A percentile compares a stretch with the other conserved stretches of the same genome.
These are phyloP conservation scores for Colletotrichum eremochloae DNA, from an alignment of 2,329 filamentous ascomycete genomes.

Conservation along the genomic window DNA sequence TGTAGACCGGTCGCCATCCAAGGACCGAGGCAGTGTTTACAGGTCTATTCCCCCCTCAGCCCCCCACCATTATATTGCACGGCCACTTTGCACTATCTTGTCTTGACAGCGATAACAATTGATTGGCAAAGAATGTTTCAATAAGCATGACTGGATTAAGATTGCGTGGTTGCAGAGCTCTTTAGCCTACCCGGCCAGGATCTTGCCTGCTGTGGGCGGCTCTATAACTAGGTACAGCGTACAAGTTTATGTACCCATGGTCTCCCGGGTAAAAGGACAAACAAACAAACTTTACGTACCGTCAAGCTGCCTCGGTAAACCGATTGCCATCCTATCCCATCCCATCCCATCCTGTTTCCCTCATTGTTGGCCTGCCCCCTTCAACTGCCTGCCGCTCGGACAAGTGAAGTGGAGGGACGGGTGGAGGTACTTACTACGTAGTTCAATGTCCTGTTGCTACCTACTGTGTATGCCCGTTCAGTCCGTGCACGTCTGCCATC, in stretches of 20 bases:
- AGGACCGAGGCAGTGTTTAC: not conserved
- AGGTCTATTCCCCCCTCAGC: not conserved
- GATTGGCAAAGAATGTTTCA: conserved; percentile 7
- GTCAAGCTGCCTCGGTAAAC: not conserved
- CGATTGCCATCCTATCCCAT: too few relatives aligned
- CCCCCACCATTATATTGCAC: not conserved
- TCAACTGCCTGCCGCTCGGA: not conserved
- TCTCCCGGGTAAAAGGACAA: not conserved
- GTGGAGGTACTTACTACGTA: not conserved
- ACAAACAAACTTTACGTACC: conserved; percentile 24
- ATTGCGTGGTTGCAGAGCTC: conserved; percentile 27
- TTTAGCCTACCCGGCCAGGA: conserved; percentile 4
- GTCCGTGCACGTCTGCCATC: not conserved
- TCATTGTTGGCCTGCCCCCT: not conserved
- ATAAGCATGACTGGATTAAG: conserved; percentile 41
- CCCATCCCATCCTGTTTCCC: too few relatives aligned
- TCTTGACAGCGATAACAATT: conserved; percentile 22
- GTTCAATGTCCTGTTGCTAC: conserved; percentile 6
- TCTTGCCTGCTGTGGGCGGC: conserved; percentile 21
- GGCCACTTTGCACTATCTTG: not conserved
- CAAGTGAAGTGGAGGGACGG: not conserved
- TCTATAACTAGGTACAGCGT: not conserved
- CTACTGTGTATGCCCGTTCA: too few relatives aligned
- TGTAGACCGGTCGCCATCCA: not conserved
- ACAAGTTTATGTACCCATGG: too few relatives aligned